phyloP scores from a whole-genome alignment of 2,329 filamentous ascomycete species.

The Arachnopeziza araneosa region DNA sequence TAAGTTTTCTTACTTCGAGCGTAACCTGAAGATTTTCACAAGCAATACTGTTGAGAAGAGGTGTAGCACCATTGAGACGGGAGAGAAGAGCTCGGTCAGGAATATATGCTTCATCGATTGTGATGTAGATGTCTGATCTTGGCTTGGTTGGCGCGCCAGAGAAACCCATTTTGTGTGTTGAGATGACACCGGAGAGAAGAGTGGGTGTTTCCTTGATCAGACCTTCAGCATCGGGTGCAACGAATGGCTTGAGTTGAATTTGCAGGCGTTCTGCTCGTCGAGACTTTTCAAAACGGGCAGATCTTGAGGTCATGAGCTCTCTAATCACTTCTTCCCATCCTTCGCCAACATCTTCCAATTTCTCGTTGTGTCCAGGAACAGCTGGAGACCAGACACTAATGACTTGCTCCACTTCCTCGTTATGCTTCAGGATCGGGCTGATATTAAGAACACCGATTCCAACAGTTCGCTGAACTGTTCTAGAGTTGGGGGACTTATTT shows the following conservation, averaged over 20 bases:
- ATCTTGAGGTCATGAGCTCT: slow-evolving; percentile 66
- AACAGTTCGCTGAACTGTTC: slow-evolving; percentile 60
- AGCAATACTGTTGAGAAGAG: slow-evolving; percentile 55
- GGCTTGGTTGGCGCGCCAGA: slow-evolving; percentile 83
- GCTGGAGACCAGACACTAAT: slow-evolving; percentile 72
- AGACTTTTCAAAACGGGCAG: slow-evolving; percentile 70
- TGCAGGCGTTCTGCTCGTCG: slow-evolving; percentile 70
- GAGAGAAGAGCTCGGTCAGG: slow-evolving; percentile 60
- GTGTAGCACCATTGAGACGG: slow-evolving; percentile 63
- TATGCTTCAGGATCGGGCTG: slow-evolving; percentile 66
- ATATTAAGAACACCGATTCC: slow-evolving; percentile 75
- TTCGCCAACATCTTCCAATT: slow-evolving; percentile 48
- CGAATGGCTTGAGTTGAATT: slow-evolving; percentile 73
- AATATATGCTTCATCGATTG: slow-evolving; percentile 72
- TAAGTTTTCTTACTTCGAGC: slow-evolving; percentile 74
- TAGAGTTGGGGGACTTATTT: slow-evolving; percentile 25
- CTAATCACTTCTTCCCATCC: slow-evolving; percentile 70
- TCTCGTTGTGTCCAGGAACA: slow-evolving; percentile 48
- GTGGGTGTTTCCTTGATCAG: slow-evolving; percentile 87
- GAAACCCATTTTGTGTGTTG: slow-evolving; percentile 88
- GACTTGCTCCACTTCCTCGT: slow-evolving; percentile 68
- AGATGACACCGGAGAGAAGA: slow-evolving; percentile 71
- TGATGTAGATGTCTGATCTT: slow-evolving; percentile 92
- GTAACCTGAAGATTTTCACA: slow-evolving; percentile 80
- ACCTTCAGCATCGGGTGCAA: slow-evolving; percentile 67